Evolutionary conservation across 1,284 basidiomycete species (phyloP).

Genomic region (Cutaneotrichosporon dermatis): DNA sequence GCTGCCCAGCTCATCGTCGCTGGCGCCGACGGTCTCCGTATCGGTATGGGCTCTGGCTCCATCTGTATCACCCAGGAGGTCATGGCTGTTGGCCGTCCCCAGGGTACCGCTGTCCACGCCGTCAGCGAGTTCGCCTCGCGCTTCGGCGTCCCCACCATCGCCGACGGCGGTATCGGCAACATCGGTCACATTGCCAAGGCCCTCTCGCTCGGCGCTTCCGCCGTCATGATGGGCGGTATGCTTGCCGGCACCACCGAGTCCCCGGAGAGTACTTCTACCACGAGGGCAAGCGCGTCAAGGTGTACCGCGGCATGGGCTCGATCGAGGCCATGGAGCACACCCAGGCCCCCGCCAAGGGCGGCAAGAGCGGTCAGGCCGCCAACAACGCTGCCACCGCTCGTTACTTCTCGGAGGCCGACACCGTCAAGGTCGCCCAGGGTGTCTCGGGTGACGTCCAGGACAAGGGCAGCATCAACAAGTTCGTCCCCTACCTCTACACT

Average conservation of each 20-base stretch:
- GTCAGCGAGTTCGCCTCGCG: constrained; percentile 83
- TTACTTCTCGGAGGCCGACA: constrained; percentile 93
- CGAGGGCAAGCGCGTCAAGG: constrained; percentile 96
- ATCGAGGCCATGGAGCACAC: constrained; percentile 94
- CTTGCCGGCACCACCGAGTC: constrained; percentile 95
- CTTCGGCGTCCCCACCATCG: constrained; percentile 95
- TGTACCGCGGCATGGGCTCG: constrained; percentile 97
- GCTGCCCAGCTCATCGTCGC: constrained; percentile 90
- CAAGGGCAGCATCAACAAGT: constrained; percentile 88
- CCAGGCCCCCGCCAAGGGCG: constrained; percentile 51
- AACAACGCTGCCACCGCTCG: constrained; percentile 96
- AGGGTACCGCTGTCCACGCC: constrained; percentile 92
- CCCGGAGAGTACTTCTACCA: constrained; percentile 98
- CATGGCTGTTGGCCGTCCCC: constrained; percentile 97
- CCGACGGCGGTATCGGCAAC: constrained; percentile 95
- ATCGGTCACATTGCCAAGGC: constrained; percentile 99
- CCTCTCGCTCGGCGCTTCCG: constrained; percentile 83
- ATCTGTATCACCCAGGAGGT: constrained; percentile 99
- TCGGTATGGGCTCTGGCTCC: constrained; percentile 97
- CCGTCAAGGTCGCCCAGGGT: constrained; percentile 95
- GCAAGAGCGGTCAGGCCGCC: constrained; percentile 54
- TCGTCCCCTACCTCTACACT: constrained; percentile 85
- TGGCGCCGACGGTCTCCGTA: constrained; percentile 87
- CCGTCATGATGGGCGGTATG: constrained; percentile 98
- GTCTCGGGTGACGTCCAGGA: constrained; percentile 96